Evolutionary conservation across 2,329 filamentous ascomycete species (phyloP).

Genomic region (Colletotrichum trifolii): DNA sequence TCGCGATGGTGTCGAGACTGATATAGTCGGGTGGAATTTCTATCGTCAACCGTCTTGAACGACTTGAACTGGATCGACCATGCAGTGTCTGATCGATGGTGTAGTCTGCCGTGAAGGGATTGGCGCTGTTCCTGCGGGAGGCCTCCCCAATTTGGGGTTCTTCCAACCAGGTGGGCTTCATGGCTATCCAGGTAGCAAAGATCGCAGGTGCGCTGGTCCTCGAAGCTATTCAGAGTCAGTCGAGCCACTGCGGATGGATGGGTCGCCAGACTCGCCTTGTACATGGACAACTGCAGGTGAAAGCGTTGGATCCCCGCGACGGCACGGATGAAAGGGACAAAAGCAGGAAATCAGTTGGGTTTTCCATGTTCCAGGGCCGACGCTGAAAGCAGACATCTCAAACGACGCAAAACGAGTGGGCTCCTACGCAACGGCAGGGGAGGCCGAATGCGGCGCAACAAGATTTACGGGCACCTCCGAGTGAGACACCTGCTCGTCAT

Average conservation of each 20-base stretch:
- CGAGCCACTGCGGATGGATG: neutral
- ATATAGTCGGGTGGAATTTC: conserved; percentile 24
- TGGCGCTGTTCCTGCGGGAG: conserved; percentile 22
- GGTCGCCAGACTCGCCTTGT: conserved; percentile 19
- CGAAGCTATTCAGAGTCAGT: conserved; percentile 16
- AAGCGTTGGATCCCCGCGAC: conserved; percentile 4
- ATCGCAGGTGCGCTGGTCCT: conserved; percentile 11
- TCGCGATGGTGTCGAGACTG: conserved; percentile 19
- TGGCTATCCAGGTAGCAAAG: conserved; percentile 7
- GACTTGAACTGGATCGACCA: conserved; percentile 14
- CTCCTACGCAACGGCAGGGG: conserved; percentile 18
- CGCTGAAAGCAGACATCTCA: conserved; percentile 17
- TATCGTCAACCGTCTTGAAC: conserved; percentile 21
- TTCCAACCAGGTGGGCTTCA: conserved; percentile 31
- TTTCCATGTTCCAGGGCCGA: conserved; percentile 10
- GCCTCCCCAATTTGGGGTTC: conserved; percentile 24
- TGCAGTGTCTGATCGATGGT: conserved; percentile 34
- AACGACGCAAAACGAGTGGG: neutral
- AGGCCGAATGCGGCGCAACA: conserved; percentile 27
- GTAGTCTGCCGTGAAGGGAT: conserved; percentile 32
- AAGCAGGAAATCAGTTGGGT: conserved; percentile 6
- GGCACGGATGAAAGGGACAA: neutral
- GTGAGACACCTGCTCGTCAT: conserved; percentile 28
- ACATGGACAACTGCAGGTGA: conserved; percentile 10
- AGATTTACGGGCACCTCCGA: conserved; percentile 4